Conservation (phyloP, 2,329 filamentous ascomycete species). For the Onygenales sp. region DNA sequence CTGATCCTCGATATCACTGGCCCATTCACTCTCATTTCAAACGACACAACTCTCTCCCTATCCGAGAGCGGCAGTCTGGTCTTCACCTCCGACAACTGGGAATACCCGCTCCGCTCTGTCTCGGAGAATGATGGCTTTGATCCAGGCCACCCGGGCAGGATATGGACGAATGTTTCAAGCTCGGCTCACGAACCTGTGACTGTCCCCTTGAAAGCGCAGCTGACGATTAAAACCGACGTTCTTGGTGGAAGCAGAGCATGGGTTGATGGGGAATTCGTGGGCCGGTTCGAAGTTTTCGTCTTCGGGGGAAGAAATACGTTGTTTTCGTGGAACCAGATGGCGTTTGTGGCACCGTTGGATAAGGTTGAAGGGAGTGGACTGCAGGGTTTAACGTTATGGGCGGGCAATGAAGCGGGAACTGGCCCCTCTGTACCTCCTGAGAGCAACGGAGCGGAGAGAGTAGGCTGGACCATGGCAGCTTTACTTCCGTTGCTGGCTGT, state of each 20-base stretch:
- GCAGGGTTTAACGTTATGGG: neutral
- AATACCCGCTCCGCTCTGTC: slow-evolving; percentile 42
- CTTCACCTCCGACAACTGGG: slow-evolving; percentile 36
- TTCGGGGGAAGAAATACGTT: slow-evolving; percentile 43
- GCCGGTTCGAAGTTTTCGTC: slow-evolving; percentile 47
- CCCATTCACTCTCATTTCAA: slow-evolving; percentile 36
- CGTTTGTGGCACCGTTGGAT: slow-evolving; percentile 44
- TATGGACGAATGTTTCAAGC: slow-evolving; percentile 41
- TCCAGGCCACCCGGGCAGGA: slow-evolving; percentile 39
- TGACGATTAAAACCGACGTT: slow-evolving; percentile 38
- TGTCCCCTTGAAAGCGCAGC: slow-evolving; percentile 22
- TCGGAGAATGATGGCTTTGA: slow-evolving; percentile 37
- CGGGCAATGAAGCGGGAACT: neutral
- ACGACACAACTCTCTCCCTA: slow-evolving; percentile 35
- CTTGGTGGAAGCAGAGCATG: slow-evolving; percentile 42
- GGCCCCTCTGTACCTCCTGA: neutral
- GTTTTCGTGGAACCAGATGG: slow-evolving; percentile 50
- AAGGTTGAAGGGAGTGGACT: slow-evolving; percentile 15
- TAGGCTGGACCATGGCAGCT: too few species aligned
- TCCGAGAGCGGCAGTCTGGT: slow-evolving; percentile 25
- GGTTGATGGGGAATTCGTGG: slow-evolving; percentile 37
- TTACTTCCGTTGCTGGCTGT: too few species aligned
- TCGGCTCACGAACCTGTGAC: slow-evolving; percentile 37
- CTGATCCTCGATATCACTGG: slow-evolving; percentile 40
- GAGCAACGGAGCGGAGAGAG: neutral